A percentile compares a stretch with the other conserved stretches of the same genome.
phyloP scores from a whole-genome alignment of 2,329 filamentous ascomycete genomes.

The Claviceps monticola region DNA sequence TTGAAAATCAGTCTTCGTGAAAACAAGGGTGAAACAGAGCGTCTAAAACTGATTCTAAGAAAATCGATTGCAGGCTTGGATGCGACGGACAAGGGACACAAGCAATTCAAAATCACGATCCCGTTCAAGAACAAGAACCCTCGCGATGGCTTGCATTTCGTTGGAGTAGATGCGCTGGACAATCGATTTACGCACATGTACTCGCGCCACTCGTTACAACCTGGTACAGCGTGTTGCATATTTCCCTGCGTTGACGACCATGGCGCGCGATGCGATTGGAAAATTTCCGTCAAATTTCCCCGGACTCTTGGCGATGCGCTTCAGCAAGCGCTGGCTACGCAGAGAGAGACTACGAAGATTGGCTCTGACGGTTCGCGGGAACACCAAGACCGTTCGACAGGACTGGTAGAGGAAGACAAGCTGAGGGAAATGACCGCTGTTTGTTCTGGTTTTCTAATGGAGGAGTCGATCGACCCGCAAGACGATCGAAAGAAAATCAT shows the following conservation, averaged over 20 bases:
- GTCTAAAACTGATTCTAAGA: conserved; percentile 29
- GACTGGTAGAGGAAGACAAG: conserved; percentile 64
- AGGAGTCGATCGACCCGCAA: conserved; percentile 63
- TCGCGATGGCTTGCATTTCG: conserved; percentile 82
- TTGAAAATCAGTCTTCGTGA: conserved; percentile 29
- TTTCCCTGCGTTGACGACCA: conserved; percentile 91
- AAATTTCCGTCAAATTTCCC: conserved; percentile 74
- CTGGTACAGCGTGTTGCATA: conserved; percentile 69
- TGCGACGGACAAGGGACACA: conserved; percentile 23
- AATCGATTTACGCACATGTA: conserved; percentile 82
- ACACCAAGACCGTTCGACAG: conserved; percentile 24
- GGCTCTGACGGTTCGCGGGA: conserved; percentile 24
- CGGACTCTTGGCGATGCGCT: conserved; percentile 72
- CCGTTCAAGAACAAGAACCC: conserved; percentile 66
- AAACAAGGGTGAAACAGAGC: conserved; percentile 24
- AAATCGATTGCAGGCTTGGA: conserved; percentile 25
- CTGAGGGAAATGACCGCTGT: conserved; percentile 79
- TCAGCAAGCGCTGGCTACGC: conserved; percentile 30
- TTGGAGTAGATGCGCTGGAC: conserved; percentile 69
- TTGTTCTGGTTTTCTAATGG: conserved; percentile 77
- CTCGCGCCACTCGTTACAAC: conserved; percentile 65
- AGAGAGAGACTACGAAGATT: conserved; percentile 19
- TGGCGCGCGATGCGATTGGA: conserved; percentile 71
- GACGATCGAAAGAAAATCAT: conserved; percentile 78
- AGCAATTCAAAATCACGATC: conserved; percentile 42